Evolutionary conservation across 2,329 filamentous ascomycete species (phyloP).

Genomic region (Fusarium chaquense): DNA sequence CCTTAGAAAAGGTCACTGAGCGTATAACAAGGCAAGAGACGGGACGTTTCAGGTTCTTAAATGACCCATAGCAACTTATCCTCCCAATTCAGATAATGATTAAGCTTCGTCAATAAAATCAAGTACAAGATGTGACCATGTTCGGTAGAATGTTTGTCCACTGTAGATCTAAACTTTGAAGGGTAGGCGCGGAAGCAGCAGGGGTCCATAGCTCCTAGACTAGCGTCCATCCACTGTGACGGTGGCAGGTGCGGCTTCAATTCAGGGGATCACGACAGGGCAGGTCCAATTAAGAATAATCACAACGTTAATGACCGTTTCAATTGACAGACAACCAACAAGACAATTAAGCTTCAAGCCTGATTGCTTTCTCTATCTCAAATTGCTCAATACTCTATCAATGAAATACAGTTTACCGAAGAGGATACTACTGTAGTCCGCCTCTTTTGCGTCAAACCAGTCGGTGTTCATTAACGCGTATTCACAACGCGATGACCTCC

Average conservation of each 20-base stretch:
- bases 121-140: background rate
- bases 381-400: background rate
- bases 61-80: background rate
- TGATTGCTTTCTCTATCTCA: background rate
- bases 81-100: background rate
- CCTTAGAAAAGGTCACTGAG: conserved; percentile 11
- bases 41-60: conserved; percentile 41
- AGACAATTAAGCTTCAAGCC: too few relatives aligned
- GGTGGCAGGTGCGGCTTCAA: background rate
- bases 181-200: background rate
- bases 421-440: background rate
- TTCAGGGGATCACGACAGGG: background rate
- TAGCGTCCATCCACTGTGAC: background rate
- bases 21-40: conserved; percentile 40
- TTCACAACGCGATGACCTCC: background rate
- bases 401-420: background rate
- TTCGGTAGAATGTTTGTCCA: background rate
- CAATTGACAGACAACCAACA: background rate
- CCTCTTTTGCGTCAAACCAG: background rate
- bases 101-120: background rate
- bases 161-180: background rate
- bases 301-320: background rate
- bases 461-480: background rate
- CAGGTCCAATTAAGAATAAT: background rate
- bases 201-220: background rate